Evolutionary conservation across 441 rosid species (phyloP), one percentile per base, ranked within the genome.

Genomic region (Eutrema salsugineum): DNA sequence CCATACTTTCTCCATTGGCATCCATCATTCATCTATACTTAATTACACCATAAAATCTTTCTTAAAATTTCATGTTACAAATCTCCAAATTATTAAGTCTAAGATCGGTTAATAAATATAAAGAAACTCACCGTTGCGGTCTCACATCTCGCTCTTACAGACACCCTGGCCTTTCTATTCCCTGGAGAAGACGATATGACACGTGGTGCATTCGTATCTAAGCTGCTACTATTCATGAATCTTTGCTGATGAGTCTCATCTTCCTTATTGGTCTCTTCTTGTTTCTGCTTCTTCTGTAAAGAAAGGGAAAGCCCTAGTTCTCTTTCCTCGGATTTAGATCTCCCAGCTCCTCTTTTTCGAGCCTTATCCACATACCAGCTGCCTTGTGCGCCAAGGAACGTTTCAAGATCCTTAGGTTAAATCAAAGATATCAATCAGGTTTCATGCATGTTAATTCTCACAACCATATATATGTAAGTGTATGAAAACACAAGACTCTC

Each of bases 1-100:
- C 99, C 99, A 6, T 90, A 94, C 83, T 94, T 91, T 59, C 99
- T 90, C 99, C 99, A 94, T 53, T 94, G 99, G 14, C 99, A 91
- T 9, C 99, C 99, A 79, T 94, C 99, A 73, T 87, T 90, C 92
- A 94, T 86, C 99, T 94, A 50, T 32, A 68, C 35, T 14, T 11
- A 28, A 1, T 6, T n/a, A 24, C 11, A 20, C 27, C 5, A 56
- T 20, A 54, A 4, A 15, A 15, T 30, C 22, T 49, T 38, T 17
- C 33, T 47, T 47, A 5, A 17, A 63, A 5, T 2, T 10, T 40
- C 12, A 32, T 10, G 39, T 58, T 12, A 40, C 33, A 47, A 55
- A 14, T 47, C 33, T 56, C 59, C 11, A 48, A 17, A 39, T 30
- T 5, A 30, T 6, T 57, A 62, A 42, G 56, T 59, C 33, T n/a